phyloP scores from a whole-genome alignment of 2,329 filamentous ascomycete species.

The Diplocarpon rosae region DNA sequence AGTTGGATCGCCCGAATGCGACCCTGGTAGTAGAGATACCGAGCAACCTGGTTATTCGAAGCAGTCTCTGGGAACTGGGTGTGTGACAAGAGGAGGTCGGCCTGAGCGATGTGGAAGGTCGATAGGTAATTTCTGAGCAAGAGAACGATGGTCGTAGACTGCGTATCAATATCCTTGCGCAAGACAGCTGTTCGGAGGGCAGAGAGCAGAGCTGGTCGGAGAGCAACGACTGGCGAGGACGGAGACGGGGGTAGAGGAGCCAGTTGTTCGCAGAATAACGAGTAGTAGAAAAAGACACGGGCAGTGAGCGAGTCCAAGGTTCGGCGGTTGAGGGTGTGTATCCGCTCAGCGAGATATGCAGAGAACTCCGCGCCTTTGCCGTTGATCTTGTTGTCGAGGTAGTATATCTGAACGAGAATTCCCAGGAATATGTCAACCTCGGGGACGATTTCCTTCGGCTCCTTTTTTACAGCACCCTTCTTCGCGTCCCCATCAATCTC shows the following conservation, averaged over 20 bases:
- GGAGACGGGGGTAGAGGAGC: conserved; percentile 80
- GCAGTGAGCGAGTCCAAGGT: conserved; percentile 89
- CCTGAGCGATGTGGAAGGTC: conserved; percentile 93
- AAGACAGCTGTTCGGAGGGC: conserved; percentile 91
- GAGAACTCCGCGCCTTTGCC: conserved; percentile 79
- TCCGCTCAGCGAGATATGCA: conserved; percentile 66
- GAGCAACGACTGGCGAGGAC: conserved; percentile 74
- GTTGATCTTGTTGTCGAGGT: conserved; percentile 76
- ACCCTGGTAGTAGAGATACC: conserved; percentile 94
- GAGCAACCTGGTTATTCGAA: conserved; percentile 94
- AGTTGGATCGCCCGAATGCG: conserved; percentile 94
- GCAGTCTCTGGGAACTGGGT: conserved; percentile 90
- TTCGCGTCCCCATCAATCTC: conserved; percentile 58
- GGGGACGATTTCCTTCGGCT: conserved; percentile 64
- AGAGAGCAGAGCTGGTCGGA: conserved; percentile 75
- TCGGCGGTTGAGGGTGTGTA: conserved; percentile 82
- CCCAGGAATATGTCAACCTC: conserved; percentile 85
- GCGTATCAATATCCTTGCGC: conserved; percentile 93
- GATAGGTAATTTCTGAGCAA: conserved; percentile 91
- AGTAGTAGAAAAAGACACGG: conserved; percentile 97
- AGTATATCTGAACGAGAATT: conserved; percentile 75
- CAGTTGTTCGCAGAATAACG: conserved; percentile 87
- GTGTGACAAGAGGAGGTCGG: conserved; percentile 89
- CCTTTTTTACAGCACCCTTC: conserved; percentile 46
- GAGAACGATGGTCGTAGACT: conserved; percentile 89